phyloP scores from a whole-genome alignment of 1,284 basidiomycete species.

The Vanrija pseudolonga region DNA sequence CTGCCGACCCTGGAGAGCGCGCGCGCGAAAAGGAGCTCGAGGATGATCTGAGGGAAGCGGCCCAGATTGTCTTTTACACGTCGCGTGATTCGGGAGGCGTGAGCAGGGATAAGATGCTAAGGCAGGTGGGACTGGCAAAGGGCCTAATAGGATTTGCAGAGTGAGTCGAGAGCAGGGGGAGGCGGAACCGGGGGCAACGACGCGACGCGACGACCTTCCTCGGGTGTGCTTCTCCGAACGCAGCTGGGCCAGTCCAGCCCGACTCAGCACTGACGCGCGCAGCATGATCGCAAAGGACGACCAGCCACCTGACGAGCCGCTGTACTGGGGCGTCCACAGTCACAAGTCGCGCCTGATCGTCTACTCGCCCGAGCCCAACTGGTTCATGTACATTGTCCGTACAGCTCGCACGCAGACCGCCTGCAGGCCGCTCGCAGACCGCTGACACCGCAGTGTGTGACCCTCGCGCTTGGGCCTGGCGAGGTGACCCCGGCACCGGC shows the following conservation, averaged over 20 bases:
- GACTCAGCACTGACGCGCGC: background rate
- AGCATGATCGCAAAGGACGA: slow-evolving; percentile 28
- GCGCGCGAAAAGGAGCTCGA: slow-evolving; percentile 36
- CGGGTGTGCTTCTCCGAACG: too few relatives aligned
- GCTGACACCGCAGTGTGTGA: slow-evolving; percentile 20
- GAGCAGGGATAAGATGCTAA: slow-evolving; percentile 40
- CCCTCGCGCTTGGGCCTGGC: slow-evolving; percentile 12
- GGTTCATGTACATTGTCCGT: slow-evolving; percentile 39
- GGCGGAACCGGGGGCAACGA: background rate
- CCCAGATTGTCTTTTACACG: slow-evolving; percentile 46
- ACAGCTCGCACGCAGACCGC: too few relatives aligned
- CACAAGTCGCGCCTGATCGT: slow-evolving; percentile 32
- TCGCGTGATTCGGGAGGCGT: slow-evolving; percentile 31
- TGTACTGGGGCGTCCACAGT: slow-evolving; percentile 33
- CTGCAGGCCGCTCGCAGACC: too few relatives aligned
- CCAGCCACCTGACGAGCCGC: slow-evolving; percentile 4
- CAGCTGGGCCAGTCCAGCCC: too few relatives aligned
- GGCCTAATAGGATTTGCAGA: slow-evolving; percentile 44
- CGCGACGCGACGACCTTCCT: background rate
- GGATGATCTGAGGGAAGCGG: slow-evolving; percentile 41
- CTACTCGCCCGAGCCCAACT: slow-evolving; percentile 33
- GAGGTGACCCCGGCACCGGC: background rate
- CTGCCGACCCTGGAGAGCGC: background rate
- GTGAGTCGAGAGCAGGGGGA: slow-evolving; percentile 16
- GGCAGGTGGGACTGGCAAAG: slow-evolving; percentile 43